Conservation (phyloP, 1,284 basidiomycete species). For the Papiliotrema nemorosa region DNA sequence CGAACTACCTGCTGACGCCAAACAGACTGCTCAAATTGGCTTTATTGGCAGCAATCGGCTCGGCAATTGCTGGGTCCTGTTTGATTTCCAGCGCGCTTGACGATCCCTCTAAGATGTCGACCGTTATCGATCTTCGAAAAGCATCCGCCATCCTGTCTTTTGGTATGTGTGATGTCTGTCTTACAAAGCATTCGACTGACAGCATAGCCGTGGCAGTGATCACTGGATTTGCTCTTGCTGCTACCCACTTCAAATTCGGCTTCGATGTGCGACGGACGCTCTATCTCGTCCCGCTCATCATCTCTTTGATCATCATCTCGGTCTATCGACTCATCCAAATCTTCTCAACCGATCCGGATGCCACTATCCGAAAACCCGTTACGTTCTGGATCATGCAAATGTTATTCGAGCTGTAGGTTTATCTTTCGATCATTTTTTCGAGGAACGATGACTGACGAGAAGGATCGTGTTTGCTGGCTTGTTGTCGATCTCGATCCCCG, state of each 20-base stretch:
- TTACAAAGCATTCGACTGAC: neutral
- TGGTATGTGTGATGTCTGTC: neutral
- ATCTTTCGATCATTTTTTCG: neutral
- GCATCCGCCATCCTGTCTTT: conserved; percentile 13
- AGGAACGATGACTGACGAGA: neutral
- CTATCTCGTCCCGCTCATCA: conserved; percentile 1
- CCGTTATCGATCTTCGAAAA: conserved; percentile 11
- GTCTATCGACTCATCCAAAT: conserved; percentile 6
- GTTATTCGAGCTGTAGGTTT: conserved; percentile 10
- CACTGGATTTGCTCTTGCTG: conserved; percentile 5
- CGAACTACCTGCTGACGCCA: neutral
- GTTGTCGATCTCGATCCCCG: neutral
- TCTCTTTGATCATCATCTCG: conserved; percentile 2
- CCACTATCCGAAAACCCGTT: conserved; percentile 5
- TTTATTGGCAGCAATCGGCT: conserved; percentile 14
- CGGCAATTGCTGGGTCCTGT: conserved; percentile 6
- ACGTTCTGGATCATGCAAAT: conserved; percentile 23
- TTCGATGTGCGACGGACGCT: conserved; percentile 1
- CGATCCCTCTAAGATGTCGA: neutral
- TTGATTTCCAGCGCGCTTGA: neutral
- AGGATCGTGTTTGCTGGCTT: neutral
- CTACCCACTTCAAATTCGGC: conserved; percentile 14
- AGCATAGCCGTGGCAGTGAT: conserved; percentile 8
- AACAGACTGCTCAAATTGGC: neutral
- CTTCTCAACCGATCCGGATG: neutral